Evolutionary conservation across 2,329 filamentous ascomycete genomes (phyloP).

Genomic region (Rugonectria rugulosa): DNA sequence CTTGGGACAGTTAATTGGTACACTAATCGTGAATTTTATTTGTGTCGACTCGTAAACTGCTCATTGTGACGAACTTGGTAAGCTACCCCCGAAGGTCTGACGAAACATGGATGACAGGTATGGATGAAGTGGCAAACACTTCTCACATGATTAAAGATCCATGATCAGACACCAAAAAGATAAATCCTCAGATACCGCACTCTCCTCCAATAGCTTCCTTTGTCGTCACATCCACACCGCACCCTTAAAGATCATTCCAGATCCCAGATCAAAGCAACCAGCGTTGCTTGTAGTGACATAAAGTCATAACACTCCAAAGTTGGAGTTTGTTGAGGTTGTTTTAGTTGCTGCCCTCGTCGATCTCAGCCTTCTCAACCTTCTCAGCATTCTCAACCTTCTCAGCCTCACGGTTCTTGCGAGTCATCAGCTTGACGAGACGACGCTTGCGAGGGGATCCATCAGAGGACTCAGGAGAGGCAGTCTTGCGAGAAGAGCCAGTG

Average conservation of each 20-base stretch:
- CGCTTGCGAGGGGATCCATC: not conserved
- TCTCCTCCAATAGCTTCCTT: not conserved
- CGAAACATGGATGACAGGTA: not conserved
- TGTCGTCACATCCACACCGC: not conserved
- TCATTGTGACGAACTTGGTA: not conserved
- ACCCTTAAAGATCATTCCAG: not conserved
- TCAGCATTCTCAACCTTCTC: too few relatives aligned
- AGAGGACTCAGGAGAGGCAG: not conserved
- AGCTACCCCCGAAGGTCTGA: not conserved
- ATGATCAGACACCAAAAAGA: not conserved
- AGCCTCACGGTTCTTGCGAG: not conserved
- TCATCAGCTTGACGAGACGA: not conserved
- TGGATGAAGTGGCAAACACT: not conserved
- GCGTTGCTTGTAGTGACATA: not conserved
- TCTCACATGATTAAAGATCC: not conserved
- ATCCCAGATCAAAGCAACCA: too few relatives aligned
- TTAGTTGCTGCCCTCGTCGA: not conserved
- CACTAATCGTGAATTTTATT: not conserved
- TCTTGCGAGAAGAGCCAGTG: not conserved
- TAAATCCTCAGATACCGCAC: not conserved
- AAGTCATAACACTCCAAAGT: not conserved
- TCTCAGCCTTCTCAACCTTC: too few relatives aligned
- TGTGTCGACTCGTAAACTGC: not conserved
- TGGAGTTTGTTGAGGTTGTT: too few relatives aligned
- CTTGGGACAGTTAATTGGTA: not conserved